Evolutionary conservation across 306 rosid genomes (phyloP).

Genomic region (Myrica gale): DNA sequence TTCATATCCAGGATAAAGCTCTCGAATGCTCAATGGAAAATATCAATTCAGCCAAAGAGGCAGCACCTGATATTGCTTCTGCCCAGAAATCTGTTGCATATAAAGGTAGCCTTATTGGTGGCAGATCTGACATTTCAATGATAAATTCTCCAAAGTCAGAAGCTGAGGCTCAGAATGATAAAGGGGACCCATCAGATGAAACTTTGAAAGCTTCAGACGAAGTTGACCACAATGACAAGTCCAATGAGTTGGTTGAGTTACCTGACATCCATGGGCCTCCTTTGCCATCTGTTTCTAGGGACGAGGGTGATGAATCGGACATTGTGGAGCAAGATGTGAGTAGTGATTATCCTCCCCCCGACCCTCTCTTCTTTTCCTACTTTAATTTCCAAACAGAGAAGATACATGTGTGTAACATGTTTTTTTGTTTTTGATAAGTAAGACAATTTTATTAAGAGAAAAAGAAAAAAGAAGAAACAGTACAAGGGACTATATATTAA

Average conservation of each 20-base stretch:
- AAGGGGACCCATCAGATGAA: constrained; percentile 35
- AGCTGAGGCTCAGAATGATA: constrained; percentile 42
- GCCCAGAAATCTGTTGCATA: constrained; percentile 35
- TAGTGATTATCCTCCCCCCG: neutral
- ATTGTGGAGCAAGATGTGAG: constrained; percentile 89
- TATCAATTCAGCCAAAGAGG: constrained; percentile 27
- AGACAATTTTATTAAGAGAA: too few species aligned
- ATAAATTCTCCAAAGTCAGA: constrained; percentile 40
- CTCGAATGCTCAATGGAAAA: constrained; percentile 23
- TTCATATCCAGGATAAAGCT: constrained; percentile 30
- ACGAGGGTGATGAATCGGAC: constrained; percentile 85
- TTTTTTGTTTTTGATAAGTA: too few species aligned
- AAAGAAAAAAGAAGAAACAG: too few species aligned
- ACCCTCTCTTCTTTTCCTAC: neutral
- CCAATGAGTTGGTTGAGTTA: constrained; percentile 42
- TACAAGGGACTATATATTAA: too few species aligned
- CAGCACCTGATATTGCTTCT: constrained; percentile 28
- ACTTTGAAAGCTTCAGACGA: constrained; percentile 35
- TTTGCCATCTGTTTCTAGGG: constrained; percentile 44
- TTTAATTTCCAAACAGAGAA: constrained; percentile 10
- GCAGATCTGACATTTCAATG: constrained; percentile 33
- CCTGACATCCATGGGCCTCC: constrained; percentile 46
- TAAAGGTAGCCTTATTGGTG: constrained; percentile 31
- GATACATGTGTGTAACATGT: neutral
- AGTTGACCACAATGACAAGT: constrained; percentile 40